Base-by-base conservation (phyloP, 192 early-diverging fungal species). In the Backusella westeae region DNA sequence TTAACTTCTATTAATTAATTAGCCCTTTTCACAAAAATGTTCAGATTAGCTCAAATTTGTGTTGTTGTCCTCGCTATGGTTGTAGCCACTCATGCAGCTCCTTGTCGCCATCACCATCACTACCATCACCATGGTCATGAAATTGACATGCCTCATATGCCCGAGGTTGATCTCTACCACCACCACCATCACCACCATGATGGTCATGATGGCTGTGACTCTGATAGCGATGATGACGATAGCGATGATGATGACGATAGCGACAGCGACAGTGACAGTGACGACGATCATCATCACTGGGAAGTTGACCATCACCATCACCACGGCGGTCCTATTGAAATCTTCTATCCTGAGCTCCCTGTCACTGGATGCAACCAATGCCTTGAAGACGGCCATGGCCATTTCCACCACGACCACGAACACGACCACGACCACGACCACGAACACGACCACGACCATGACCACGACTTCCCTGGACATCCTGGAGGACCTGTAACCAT, bases 21-120 rank as follows among this genome's bases (percentile, higher is more conserved):
- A 71, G 4, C 9, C 4, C 39, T 46, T 17, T 32, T 44, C 5
- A 14, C 23, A 17, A 44, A 10, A 46, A 71, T 71, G 70, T 23
- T 17, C 14, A 39, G 70, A 44, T 41, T 71, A 29, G 29, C 70
- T 34, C 23, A 71, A 8, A 44, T 71, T 29, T 71, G 70, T 71
- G 15, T 71, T 32, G 23, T 49, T 23, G 70, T 44, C 42, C 70
- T 71, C 26, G 70, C 70, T 17, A 44, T 71, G 41, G 39, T 49
- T 7, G 42, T 71, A 26, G 68, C 68, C 17, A 29, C 41, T 14
- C 9, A 29, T 7, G 15, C 70, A 44, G 70, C 70, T 46, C 70
- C 70, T 49, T 71, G 70, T 12, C 35, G 41, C 9, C 35, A 41
- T 12, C 35, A 38, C 9, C 35, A 38, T 49, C 35, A 38, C 12